phyloP scores from a whole-genome alignment of 768 basidiomycete species.

The Rossbeevera mucosa region DNA sequence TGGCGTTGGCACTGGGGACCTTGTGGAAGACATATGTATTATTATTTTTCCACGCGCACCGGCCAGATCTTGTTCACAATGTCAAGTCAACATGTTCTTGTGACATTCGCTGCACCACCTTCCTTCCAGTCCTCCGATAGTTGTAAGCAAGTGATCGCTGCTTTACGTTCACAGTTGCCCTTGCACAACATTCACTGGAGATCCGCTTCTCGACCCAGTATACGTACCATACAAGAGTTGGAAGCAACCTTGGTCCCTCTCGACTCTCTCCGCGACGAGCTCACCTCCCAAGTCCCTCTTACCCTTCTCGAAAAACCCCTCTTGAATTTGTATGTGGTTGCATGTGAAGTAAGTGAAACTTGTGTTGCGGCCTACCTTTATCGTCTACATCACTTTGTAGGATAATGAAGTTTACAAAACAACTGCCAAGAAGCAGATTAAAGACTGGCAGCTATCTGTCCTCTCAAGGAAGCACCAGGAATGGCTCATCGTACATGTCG shows the following conservation, averaged over 20 bases:
- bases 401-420: constrained; percentile 72
- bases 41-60: constrained; percentile 16
- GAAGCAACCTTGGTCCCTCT: constrained; percentile 67
- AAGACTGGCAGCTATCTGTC: constrained; percentile 80
- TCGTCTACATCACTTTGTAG: constrained; percentile 29
- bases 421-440: constrained; percentile 77
- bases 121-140: constrained; percentile 63
- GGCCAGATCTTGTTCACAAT: constrained; percentile 12
- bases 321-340: constrained; percentile 79
- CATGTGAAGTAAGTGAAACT: constrained; percentile 74
- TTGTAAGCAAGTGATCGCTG: constrained; percentile 65
- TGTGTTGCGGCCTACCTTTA: background rate
- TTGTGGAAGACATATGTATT: background rate
- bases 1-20: constrained; percentile 50
- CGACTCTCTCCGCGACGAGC: constrained; percentile 66
- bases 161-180: constrained; percentile 70
- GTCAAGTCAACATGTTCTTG: constrained; percentile 51
- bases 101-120: constrained; percentile 64
- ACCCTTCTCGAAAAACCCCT: constrained; percentile 83
- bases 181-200: constrained; percentile 94
- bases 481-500: constrained; percentile 88
- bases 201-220: constrained; percentile 57
- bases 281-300: constrained; percentile 67
- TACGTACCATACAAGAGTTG: constrained; percentile 89
- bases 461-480: constrained; percentile 77